Base-by-base conservation (phyloP, 345 rosid genomes). In the Theobroma cacao region DNA sequence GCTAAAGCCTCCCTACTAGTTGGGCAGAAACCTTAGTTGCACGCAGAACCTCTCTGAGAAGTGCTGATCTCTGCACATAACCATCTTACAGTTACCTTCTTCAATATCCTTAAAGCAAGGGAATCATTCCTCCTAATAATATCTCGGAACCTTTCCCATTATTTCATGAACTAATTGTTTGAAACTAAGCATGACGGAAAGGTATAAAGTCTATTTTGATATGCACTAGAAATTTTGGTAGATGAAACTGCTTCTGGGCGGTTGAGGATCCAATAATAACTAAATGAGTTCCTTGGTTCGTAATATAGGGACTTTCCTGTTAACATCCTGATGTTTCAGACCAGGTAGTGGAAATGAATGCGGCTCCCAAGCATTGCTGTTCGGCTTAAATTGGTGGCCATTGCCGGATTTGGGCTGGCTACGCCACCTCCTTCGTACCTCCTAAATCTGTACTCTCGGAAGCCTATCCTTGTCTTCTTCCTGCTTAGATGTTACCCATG, bases 1-100 rank as follows among this genome's bases (percentile, higher is more conserved):
- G 94, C 91, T 64, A 78, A 70, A 75, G 75, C 86, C 31, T 88
- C 92, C 79, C 87, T 92, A 8, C 80, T 74, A 68, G 67, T 4
- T 0, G 78, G 62, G 66, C 77, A 78, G 77, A 78, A 84, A 59
- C 79, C 63, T 67, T 83, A 82, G 65, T 60, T 45, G 40, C 78
- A 15, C 15, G 3, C 12, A 28, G 50, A 11, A 40, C 40, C 36
- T 20, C 22, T 2, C 38, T 41, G n/a, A 38, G 53, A 60, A 41
- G 26, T 60, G 4, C 59, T 18, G 28, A n/a, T 48, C 60, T 48
- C 26, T 48, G 41, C 74, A 28, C 41, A 50, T 48, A 9, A 31
- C 60, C 17, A 4, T 11, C 59, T 48, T 18, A 45, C 17, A 38
- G 47, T 65, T 9, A 65, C 47, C 50, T 65, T 65, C n/a, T n/a